phyloP scores from a whole-genome alignment of 805 yeast species.

The Hemisphaericaspora nanyangensis region DNA sequence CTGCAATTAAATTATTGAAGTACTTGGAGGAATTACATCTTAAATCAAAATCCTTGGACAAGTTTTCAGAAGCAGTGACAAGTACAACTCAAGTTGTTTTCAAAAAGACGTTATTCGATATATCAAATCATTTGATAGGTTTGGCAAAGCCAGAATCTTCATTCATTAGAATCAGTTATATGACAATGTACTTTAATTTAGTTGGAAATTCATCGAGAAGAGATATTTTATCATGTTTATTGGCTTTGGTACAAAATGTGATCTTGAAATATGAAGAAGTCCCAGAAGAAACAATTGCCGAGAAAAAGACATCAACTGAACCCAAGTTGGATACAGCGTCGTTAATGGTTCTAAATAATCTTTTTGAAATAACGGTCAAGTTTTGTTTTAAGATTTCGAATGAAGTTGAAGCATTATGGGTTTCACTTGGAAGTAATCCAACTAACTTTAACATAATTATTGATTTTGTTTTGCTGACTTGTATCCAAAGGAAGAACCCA shows the following conservation, averaged over 20 bases:
- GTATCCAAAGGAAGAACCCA: conserved; percentile 68
- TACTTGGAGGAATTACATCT: conserved; percentile 50
- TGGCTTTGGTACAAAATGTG: conserved; percentile 92
- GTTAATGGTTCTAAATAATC: conserved; percentile 71
- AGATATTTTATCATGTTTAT: conserved; percentile 72
- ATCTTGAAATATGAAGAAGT: conserved; percentile 42
- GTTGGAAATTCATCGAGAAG: conserved; percentile 60
- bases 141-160: conserved; percentile 52
- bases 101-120: conserved; percentile 77
- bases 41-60: conserved; percentile 46
- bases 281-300: conserved; percentile 6
- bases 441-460: conserved; percentile 70
- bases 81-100: conserved; percentile 79
- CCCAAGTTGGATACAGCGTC: conserved; percentile 24
- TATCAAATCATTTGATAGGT: conserved; percentile 69
- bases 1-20: conserved; percentile 70
- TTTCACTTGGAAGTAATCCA: conserved; percentile 75
- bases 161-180: conserved; percentile 61
- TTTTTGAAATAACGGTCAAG: conserved; percentile 80
- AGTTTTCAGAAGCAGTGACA: conserved; percentile 65
- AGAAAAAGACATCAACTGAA: not conserved
- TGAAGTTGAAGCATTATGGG: conserved; percentile 95
- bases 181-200: conserved; percentile 61
- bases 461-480: conserved; percentile 63
- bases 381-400: conserved; percentile 72